Evolutionary conservation across 768 basidiomycete genomes (phyloP).

Genomic region (Boletus reticulatus): DNA sequence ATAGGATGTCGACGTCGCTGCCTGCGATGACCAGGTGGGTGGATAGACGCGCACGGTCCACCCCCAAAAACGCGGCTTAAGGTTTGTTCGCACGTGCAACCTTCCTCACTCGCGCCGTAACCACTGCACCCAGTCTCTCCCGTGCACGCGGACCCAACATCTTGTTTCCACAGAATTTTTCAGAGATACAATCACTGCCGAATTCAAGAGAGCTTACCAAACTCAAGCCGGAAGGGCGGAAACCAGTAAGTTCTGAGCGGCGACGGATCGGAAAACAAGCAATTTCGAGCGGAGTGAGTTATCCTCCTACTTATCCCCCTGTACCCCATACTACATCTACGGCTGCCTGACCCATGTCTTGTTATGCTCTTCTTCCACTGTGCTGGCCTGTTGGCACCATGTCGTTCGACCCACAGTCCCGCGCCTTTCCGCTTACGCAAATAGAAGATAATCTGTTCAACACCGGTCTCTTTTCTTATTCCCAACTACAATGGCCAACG

Average conservation of each 20-base stretch:
- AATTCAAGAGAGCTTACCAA: constrained; percentile 8
- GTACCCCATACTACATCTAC: background rate
- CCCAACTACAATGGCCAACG: constrained; percentile 28
- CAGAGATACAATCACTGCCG: constrained; percentile 7
- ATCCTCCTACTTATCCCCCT: background rate
- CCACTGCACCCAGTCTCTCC: constrained; percentile 19
- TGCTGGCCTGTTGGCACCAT: constrained; percentile 19
- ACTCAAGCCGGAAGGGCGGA: constrained; percentile 14
- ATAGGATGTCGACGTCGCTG: constrained; percentile 21
- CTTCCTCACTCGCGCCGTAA: constrained; percentile 27
- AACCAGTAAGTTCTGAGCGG: constrained; percentile 33
- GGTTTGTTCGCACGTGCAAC: constrained; percentile 34
- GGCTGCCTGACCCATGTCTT: constrained; percentile 1
- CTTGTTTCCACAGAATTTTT: constrained; percentile 6
- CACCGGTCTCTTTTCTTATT: constrained; percentile 29
- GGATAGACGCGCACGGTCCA: constrained; percentile 25
- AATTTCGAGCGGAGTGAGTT: constrained; percentile 39
- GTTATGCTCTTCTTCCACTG: background rate
- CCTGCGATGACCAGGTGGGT: constrained; percentile 9
- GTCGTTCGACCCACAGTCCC: constrained; percentile 15
- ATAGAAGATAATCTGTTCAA: constrained; percentile 21
- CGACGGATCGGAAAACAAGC: constrained; percentile 37
- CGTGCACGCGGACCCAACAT: constrained; percentile 6
- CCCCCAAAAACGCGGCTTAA: constrained; percentile 25
- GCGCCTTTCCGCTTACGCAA: constrained; percentile 34